These are phyloP conservation scores for Globisporangium polare DNA, from an alignment of 352 stramenopile species.

Conservation along the genomic window DNA sequence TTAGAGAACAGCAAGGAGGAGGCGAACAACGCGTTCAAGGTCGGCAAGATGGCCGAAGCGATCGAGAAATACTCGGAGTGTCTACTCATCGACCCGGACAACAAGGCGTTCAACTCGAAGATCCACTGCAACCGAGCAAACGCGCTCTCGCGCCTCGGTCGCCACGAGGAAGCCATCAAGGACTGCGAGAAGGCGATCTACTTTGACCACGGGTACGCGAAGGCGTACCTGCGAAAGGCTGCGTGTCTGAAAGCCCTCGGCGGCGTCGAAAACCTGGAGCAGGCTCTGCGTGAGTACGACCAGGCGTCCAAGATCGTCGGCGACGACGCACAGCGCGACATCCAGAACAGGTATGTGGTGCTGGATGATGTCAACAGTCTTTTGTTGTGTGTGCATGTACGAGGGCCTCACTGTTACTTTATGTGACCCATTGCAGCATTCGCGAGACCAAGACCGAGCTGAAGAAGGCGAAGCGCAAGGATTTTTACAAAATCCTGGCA, in stretches of 20 bases:
- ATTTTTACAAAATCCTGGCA: slow-evolving; percentile 95
- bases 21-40: slow-evolving; percentile 89
- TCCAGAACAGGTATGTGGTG: slow-evolving; percentile 39
- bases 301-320: slow-evolving; percentile 84
- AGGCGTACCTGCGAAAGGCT: slow-evolving; percentile 84
- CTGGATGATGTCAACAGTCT: neutral
- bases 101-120: slow-evolving; percentile 93
- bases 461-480: slow-evolving; percentile 94
- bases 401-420: neutral
- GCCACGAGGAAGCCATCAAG: slow-evolving; percentile 85
- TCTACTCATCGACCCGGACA: slow-evolving; percentile 83
- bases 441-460: slow-evolving; percentile 88
- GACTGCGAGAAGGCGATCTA: slow-evolving; percentile 89
- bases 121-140: slow-evolving; percentile 92
- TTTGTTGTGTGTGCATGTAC: slow-evolving; percentile 1
- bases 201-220: slow-evolving; percentile 90
- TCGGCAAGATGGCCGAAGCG: slow-evolving; percentile 69
- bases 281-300: slow-evolving; percentile 89
- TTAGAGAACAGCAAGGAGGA: slow-evolving; percentile 87
- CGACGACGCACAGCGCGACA: slow-evolving; percentile 77
- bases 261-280: slow-evolving; percentile 86
- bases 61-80: slow-evolving; percentile 88
- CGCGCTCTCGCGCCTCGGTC: slow-evolving; percentile 72
- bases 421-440: slow-evolving; percentile 34
- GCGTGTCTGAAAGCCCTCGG: slow-evolving; percentile 73